Conservation (phyloP, 768 basidiomycete species). For the Dacryopinax primogenitus region DNA sequence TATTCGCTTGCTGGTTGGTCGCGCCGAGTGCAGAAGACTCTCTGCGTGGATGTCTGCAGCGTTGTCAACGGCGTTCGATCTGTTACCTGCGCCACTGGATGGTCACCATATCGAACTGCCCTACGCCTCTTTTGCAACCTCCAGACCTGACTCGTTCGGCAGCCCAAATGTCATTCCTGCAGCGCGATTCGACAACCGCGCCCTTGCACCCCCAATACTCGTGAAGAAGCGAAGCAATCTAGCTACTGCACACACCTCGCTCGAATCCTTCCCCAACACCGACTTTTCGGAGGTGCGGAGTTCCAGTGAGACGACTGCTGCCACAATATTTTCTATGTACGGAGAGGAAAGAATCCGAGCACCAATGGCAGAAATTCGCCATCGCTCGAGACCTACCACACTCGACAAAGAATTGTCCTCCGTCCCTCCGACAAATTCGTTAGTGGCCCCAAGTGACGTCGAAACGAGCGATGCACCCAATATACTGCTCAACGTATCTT, state of each 20-base stretch:
- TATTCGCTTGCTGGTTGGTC: background rate
- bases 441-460: background rate
- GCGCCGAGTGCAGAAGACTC: background rate
- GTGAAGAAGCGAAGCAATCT: background rate
- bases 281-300: slow-evolving; percentile 25
- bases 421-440: background rate
- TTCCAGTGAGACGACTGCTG: slow-evolving; percentile 62
- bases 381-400: background rate
- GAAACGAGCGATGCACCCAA: background rate
- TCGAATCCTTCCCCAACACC: background rate
- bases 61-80: background rate
- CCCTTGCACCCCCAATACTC: background rate
- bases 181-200: background rate
- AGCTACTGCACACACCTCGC: background rate
- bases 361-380: background rate
- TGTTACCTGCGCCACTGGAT: background rate
- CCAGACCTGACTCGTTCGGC: background rate
- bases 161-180: background rate
- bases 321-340: slow-evolving; percentile 82
- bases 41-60: background rate
- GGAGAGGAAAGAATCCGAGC: slow-evolving; percentile 30
- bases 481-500: background rate
- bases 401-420: background rate
- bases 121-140: background rate
- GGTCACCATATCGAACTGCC: background rate